Base-by-base conservation (phyloP, 192 early-diverging fungal species). In the Linnemannia zychae region DNA sequence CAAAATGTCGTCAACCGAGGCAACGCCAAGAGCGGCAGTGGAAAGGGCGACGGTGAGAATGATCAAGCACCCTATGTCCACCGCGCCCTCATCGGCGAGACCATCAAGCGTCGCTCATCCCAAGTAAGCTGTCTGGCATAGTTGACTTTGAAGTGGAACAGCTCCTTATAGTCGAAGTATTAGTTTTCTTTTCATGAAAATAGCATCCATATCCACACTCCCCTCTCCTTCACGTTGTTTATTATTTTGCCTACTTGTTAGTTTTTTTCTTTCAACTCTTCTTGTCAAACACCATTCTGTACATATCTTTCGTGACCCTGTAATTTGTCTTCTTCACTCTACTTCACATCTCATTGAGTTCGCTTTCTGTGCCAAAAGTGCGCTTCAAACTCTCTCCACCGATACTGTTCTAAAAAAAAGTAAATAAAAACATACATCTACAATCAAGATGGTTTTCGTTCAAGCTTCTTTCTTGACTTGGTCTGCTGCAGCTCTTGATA, bases 1-100 rank as follows among this genome's bases (percentile, higher is more conserved):
- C 75, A 77, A 67, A 77, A 77, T 12, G 67, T 77, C 11, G 75
- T 77, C 22, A 77, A 67, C 24, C 22, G 73, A 63, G 24, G 57
- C 57, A 63, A 63, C 3, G 3, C 40, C 57, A 33, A 53, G 9
- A 22, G 20, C 18, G n/a, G 13, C 67, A 68, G n/a, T 9, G 34
- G 22, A 0, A 13, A 4, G 12, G 17, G 11, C 17, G 37, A 36
- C 12, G 24, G n/a, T 31, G 68, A 77, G 36, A 34, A 52, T 11
- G 49, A 38, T 11, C 36, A 70, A 46, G 24, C 46, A 16, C 75
- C 75, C 28, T 77, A 77, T 53, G 75, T 77, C 31, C 75, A 77
- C 48, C 65, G 67, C 4, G 75, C 47, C 0, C 17, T 69, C 7
- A 77, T 77, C 15, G 31, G 28, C 9, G 72, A 73, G 48, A 44